These are phyloP conservation scores for Ascosphaera aggregata DNA, from an alignment of 2,329 filamentous ascomycete species.

Conservation along the genomic window DNA sequence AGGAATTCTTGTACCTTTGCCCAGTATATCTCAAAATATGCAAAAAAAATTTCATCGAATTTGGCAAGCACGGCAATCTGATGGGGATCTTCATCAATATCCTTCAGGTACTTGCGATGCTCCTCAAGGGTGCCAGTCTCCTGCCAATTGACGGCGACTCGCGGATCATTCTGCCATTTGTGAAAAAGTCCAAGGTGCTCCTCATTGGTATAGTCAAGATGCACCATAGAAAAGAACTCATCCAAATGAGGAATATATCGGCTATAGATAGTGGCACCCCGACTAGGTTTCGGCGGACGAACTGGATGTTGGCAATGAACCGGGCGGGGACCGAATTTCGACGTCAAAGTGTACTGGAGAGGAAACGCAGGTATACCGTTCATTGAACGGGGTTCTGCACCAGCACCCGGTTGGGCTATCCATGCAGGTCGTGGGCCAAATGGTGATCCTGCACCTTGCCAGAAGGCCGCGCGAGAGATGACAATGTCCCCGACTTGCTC, in stretches of 20 bases:
- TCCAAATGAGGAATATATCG: slow-evolving; percentile 53
- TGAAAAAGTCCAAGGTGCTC: slow-evolving; percentile 50
- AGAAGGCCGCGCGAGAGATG: slow-evolving; percentile 34
- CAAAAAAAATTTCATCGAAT: slow-evolving; percentile 48
- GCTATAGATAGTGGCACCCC: slow-evolving; percentile 50
- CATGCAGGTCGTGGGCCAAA: slow-evolving; percentile 40
- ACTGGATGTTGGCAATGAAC: slow-evolving; percentile 45
- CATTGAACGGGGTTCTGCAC: slow-evolving; percentile 9
- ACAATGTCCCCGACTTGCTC: slow-evolving; percentile 21
- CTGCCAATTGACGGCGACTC: slow-evolving; percentile 60
- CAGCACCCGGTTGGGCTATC: slow-evolving; percentile 24
- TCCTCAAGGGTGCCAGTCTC: slow-evolving; percentile 53
- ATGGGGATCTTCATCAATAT: slow-evolving; percentile 47
- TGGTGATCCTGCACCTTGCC: slow-evolving; percentile 46
- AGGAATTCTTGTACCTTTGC: slow-evolving; percentile 28
- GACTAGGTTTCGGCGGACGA: slow-evolving; percentile 45
- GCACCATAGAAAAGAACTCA: slow-evolving; percentile 58
- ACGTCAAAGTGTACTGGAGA: slow-evolving; percentile 21
- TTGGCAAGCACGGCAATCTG: slow-evolving; percentile 44
- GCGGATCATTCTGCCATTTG: slow-evolving; percentile 63
- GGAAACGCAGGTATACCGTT: slow-evolving; percentile 12
- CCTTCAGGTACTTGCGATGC: slow-evolving; percentile 46
- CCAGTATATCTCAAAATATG: slow-evolving; percentile 68
- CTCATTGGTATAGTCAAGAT: slow-evolving; percentile 39
- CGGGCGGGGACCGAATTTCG: slow-evolving; percentile 22